Conservation (phyloP, 257 asterid genomes). For the Solanum chiquidenum region DNA sequence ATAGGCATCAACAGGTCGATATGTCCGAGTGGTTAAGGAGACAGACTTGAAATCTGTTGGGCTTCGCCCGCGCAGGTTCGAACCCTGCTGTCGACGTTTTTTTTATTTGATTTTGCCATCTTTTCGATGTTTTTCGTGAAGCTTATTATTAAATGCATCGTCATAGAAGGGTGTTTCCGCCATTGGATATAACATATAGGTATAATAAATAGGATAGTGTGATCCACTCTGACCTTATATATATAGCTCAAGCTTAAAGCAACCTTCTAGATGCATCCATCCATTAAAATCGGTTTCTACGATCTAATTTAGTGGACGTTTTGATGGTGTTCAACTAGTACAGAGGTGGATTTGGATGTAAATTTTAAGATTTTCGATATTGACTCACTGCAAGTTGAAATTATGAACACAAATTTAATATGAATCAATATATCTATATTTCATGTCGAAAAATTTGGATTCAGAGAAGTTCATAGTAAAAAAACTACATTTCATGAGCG, state of each 20-base stretch:
- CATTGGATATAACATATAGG: too few relatives aligned
- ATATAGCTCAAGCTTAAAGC: too few relatives aligned
- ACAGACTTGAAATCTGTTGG: slow-evolving; percentile 80
- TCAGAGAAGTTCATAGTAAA: background rate
- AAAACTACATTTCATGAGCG: background rate
- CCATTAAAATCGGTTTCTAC: too few relatives aligned
- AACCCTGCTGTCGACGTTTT: background rate
- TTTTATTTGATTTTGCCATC: too few relatives aligned
- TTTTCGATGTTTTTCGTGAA: background rate
- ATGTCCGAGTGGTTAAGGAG: slow-evolving; percentile 99
- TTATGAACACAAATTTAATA: background rate
- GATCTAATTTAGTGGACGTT: too few relatives aligned
- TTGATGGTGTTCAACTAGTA: too few relatives aligned
- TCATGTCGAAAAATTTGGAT: background rate
- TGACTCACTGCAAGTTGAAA: background rate
- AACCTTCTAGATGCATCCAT: too few relatives aligned
- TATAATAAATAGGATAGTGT: too few relatives aligned
- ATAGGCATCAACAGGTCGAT: slow-evolving; percentile 15
- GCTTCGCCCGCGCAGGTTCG: background rate
- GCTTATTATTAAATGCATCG: too few relatives aligned
- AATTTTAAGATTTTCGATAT: too few relatives aligned
- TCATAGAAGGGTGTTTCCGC: too few relatives aligned
- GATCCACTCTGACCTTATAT: too few relatives aligned
- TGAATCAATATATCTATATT: background rate
- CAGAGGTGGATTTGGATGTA: background rate